Conservation (phyloP, 768 basidiomycete species). For the Cystofilobasidium bisporidii region DNA sequence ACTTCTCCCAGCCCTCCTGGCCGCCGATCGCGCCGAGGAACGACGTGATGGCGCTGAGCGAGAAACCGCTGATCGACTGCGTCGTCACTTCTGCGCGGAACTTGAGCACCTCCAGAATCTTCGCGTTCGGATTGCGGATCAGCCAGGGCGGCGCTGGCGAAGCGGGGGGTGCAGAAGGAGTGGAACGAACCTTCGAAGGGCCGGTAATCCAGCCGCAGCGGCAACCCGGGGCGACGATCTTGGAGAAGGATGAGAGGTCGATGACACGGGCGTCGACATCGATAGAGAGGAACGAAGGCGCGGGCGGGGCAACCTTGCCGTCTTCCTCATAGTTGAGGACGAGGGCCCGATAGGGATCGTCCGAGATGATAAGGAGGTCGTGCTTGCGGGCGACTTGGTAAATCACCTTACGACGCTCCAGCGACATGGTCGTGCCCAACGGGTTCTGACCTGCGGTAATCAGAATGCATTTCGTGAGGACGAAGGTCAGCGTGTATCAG, state of each 20-base stretch:
- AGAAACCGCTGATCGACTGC: conserved; percentile 25
- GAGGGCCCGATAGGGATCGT: conserved; percentile 24
- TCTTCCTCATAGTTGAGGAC: conserved; percentile 15
- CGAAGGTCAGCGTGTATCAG: too few relatives aligned
- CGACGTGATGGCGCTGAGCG: conserved; percentile 20
- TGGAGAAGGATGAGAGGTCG: conserved; percentile 17
- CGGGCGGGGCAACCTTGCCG: not conserved
- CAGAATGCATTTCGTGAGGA: too few relatives aligned
- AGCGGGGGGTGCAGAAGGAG: too few relatives aligned
- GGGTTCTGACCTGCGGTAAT: conserved; percentile 24
- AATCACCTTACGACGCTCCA: conserved; percentile 9
- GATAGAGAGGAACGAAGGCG: conserved; percentile 16
- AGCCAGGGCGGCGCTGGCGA: too few relatives aligned
- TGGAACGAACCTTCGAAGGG: conserved; percentile 11
- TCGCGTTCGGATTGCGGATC: too few relatives aligned
- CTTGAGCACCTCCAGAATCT: conserved; percentile 9
- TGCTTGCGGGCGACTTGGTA: conserved; percentile 23
- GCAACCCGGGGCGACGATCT: conserved; percentile 25
- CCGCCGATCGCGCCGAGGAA: conserved; percentile 26
- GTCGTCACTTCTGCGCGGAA: conserved; percentile 23
- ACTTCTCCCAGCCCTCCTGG: conserved; percentile 20
- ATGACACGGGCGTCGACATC: conserved; percentile 25
- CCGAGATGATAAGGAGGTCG: conserved; percentile 22
- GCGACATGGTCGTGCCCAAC: conserved; percentile 14
- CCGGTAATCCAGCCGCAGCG: conserved; percentile 23